These are phyloP conservation scores for Chlorella ohadii DNA, from an alignment of 139 green algal species.

Conservation along the genomic window DNA sequence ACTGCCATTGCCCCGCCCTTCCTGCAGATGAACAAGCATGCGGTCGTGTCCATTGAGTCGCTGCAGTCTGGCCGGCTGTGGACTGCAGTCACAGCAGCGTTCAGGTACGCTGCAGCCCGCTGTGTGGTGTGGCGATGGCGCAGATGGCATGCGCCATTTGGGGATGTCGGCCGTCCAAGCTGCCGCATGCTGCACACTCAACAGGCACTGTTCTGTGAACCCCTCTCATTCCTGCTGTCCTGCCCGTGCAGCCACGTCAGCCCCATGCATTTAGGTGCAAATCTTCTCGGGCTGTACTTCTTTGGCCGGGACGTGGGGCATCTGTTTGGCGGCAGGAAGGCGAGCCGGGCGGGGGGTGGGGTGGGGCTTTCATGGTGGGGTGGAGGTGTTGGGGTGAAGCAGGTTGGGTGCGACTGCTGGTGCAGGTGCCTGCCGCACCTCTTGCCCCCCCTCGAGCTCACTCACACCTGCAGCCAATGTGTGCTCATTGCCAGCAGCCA, in stretches of 20 bases:
- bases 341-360: not conserved
- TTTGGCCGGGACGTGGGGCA: constrained; percentile 46
- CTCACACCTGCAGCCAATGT: too few relatives aligned
- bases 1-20: too few relatives aligned
- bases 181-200: too few relatives aligned
- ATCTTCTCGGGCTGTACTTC: constrained; percentile 70
- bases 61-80: constrained; percentile 46
- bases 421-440: not conserved
- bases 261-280: constrained; percentile 51
- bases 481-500: too few relatives aligned
- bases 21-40: constrained; percentile 46
- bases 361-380: too few relatives aligned
- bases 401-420: not conserved
- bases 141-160: too few relatives aligned
- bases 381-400: not conserved
- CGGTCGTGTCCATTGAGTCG: constrained; percentile 27
- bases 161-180: too few relatives aligned
- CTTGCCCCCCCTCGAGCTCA: too few relatives aligned
- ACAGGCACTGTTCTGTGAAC: too few relatives aligned
- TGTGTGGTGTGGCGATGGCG: too few relatives aligned
- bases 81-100: constrained; percentile 57
- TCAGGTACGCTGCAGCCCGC: not conserved
- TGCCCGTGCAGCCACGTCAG: constrained; percentile 38
- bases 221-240: too few relatives aligned
- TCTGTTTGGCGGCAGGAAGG: constrained; percentile 45